Base-by-base conservation (phyloP, 1,284 basidiomycete species). In the Termitomyces sp. region DNA sequence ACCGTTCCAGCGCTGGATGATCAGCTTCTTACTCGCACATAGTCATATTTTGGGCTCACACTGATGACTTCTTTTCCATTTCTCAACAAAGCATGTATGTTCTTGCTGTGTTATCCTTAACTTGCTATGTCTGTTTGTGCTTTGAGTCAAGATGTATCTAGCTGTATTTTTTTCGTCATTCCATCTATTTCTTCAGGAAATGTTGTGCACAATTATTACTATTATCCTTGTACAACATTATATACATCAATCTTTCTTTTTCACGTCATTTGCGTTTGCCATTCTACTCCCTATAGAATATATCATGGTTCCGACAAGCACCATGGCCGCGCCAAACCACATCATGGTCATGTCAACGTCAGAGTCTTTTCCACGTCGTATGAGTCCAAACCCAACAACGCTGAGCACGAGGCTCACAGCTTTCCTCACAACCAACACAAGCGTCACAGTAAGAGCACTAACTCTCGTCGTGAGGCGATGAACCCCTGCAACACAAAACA, bases 401-500 rank as follows among this genome's bases (percentile, higher is more conserved):
- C 86, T 90, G 60, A 97, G 80, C 13, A 89, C 73, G 15, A 97
- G 75, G 53, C 91, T 94, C 15, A 86, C 77, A 1, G 94, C 94
- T 69, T 98, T 98, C 50, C 94, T 82, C 19, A 98, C 84, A 39
- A 92, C 93, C 49, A 97, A 78, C 13, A 96, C 80, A 52, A 98
- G 84, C 10, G 92, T 94, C 31, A 97, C 94, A 0, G 86, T 91
- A 9, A 96, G 79, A 6, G 87, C 82, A 44, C 83, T 86, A 3
- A 95, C 90, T 41, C 81, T 78, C 1, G 82, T 81, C 0, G 93
- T 94, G 55, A 98, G 78, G 38, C 90, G 79, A 67, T 98, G 88
- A 42, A 97, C 94, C 38, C 94, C 95, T 2, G 91, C 78, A n/a
- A 92, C 87, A 69, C 94, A 98, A 13, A 96, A 58, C 2, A 94